A percentile compares a stretch with the other conserved stretches of the same genome.
These are phyloP conservation scores for Sphagnurus paluster DNA, from an alignment of 1,284 basidiomycete genomes.

Conservation along the genomic window DNA sequence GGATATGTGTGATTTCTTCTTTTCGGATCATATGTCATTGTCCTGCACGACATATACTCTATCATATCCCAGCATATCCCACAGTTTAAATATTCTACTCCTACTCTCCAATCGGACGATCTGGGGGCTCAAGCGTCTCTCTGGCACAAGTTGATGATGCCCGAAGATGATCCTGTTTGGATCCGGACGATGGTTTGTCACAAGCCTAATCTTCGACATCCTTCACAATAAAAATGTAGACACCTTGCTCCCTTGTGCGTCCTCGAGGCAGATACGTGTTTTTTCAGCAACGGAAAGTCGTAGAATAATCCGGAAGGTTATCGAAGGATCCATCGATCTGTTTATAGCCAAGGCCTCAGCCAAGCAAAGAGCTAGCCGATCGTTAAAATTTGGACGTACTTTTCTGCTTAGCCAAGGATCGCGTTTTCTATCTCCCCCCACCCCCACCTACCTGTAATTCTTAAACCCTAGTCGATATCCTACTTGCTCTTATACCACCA, in stretches of 20 bases:
- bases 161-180: no score
- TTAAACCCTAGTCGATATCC: conserved; percentile 9
- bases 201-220: no score
- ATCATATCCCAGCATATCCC: no score
- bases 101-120: no score
- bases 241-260: not conserved
- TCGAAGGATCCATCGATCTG: conserved; percentile 19
- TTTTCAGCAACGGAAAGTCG: conserved; percentile 9
- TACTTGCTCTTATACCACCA: conserved; percentile 27
- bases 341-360: conserved; percentile 20
- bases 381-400: conserved; percentile 19
- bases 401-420: conserved; percentile 1
- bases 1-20: no score
- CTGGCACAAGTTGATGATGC: no score
- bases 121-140: no score
- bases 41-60: no score
- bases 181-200: no score
- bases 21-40: no score
- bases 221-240: no score
- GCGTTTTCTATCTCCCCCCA: conserved; percentile 11
- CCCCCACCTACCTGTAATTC: conserved; percentile 14
- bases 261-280: conserved; percentile 4
- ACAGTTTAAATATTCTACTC: no score
- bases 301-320: conserved; percentile 23
- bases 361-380: conserved; percentile 21